A percentile compares a stretch with the other conserved stretches of the same genome.
These are phyloP conservation scores for Afroboletus lepidellus DNA, from an alignment of 1,284 basidiomycete species.

Conservation along the genomic window DNA sequence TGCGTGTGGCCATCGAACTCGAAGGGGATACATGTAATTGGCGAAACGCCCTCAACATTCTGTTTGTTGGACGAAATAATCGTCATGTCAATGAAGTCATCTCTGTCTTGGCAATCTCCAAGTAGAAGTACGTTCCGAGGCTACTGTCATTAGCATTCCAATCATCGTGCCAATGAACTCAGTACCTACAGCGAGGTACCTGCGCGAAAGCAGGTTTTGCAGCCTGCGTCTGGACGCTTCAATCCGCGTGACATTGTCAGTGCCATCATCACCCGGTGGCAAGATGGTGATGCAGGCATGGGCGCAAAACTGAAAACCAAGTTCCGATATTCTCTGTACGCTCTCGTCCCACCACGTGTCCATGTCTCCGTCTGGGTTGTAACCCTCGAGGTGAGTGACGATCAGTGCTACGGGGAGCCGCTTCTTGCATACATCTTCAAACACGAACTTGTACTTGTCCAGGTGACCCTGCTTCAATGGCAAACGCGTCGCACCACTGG, in stretches of 20 bases:
- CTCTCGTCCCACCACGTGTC: slow-evolving; percentile 23
- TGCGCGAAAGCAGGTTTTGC: slow-evolving; percentile 10
- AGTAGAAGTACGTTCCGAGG: slow-evolving; percentile 23
- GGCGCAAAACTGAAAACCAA: slow-evolving; percentile 20
- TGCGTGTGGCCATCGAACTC: slow-evolving; percentile 12
- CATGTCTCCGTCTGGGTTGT: slow-evolving; percentile 19
- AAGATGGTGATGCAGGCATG: slow-evolving; percentile 25
- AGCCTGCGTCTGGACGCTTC: slow-evolving; percentile 14
- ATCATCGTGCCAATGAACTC: not conserved
- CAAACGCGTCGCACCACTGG: slow-evolving; percentile 10
- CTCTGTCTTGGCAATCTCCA: slow-evolving; percentile 19
- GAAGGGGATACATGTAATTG: slow-evolving; percentile 8
- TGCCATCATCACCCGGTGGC: not conserved
- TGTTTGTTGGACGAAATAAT: not conserved
- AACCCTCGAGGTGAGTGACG: slow-evolving; percentile 23
- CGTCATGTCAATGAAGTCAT: slow-evolving; percentile 17
- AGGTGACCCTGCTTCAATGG: slow-evolving; percentile 17
- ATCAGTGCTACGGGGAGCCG: slow-evolving; percentile 23
- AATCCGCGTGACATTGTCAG: slow-evolving; percentile 3
- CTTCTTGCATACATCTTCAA: slow-evolving; percentile 23
- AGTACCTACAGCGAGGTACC: slow-evolving; percentile 18
- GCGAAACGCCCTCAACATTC: not conserved
- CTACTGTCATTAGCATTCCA: slow-evolving; percentile 6
- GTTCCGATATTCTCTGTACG: slow-evolving; percentile 1
- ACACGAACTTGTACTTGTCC: slow-evolving; percentile 17